phyloP scores from a whole-genome alignment of 2,329 filamentous ascomycete genomes.

The Ciborinia camelliae region DNA sequence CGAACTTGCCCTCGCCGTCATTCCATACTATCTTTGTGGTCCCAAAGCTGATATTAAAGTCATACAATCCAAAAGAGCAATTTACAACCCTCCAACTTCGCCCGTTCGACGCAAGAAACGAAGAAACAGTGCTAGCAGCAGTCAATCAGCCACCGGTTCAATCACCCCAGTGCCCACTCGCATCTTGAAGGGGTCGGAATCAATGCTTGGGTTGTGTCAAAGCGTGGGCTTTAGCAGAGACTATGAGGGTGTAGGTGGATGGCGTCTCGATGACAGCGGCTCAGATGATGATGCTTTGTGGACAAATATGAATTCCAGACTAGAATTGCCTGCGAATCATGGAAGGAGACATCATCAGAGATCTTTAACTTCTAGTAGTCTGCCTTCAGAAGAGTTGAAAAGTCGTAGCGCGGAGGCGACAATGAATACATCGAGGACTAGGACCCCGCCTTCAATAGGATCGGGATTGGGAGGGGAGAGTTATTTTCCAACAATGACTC shows the following conservation, averaged over 20 bases:
- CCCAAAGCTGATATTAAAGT: slow-evolving; percentile 5
- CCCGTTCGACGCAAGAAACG: slow-evolving; percentile 24
- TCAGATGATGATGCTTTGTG: slow-evolving; percentile 43
- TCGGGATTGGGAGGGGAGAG: slow-evolving; percentile 19
- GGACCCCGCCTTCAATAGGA: slow-evolving; percentile 44
- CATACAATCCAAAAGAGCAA: slow-evolving; percentile 2
- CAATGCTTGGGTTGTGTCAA: slow-evolving; percentile 43
- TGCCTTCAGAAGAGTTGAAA: slow-evolving; percentile 24
- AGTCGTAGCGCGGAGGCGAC: slow-evolving; percentile 36
- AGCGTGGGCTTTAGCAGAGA: slow-evolving; percentile 53
- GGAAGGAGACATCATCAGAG: slow-evolving; percentile 45
- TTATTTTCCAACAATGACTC: slow-evolving; percentile 27
- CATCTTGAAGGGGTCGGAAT: slow-evolving; percentile 15
- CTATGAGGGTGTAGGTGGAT: slow-evolving; percentile 58
- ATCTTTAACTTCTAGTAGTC: slow-evolving; percentile 36
- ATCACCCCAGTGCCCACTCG: slow-evolving; percentile 32
- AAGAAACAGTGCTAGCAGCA: slow-evolving; percentile 35
- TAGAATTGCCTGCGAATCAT: slow-evolving; percentile 48
- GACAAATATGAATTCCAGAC: slow-evolving; percentile 51
- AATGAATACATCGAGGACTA: slow-evolving; percentile 47
- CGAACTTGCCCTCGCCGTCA: slow-evolving; percentile 56
- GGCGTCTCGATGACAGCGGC: slow-evolving; percentile 45
- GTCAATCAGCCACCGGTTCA: slow-evolving; percentile 26
- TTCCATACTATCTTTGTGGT: slow-evolving; percentile 52
- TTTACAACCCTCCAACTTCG: slow-evolving; percentile 12